Evolutionary conservation across 2,329 filamentous ascomycete species (phyloP).

Genomic region (Tolypocladium nubicola): DNA sequence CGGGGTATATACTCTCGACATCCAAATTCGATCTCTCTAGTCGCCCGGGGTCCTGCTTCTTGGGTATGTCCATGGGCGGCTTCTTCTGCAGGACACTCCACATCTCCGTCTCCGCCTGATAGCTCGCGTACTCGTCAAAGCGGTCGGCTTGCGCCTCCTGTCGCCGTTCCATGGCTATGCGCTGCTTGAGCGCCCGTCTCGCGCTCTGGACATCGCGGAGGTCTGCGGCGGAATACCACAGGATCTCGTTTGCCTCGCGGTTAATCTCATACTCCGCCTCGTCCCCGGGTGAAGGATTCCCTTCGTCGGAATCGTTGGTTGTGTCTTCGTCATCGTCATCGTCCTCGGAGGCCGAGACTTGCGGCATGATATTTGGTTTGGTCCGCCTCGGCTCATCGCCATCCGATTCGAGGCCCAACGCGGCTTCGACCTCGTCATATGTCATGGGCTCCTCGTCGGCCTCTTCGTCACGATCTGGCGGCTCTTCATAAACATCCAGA

Average conservation of each 20-base stretch:
- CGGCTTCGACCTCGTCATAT: conserved; percentile 33
- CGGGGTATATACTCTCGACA: conserved; percentile 25
- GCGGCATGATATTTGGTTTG: conserved; percentile 1
- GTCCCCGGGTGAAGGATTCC: conserved; percentile 8
- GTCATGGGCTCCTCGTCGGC: conserved; percentile 22
- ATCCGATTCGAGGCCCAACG: conserved; percentile 12
- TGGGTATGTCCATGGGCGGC: conserved; percentile 23
- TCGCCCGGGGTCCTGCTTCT: conserved; percentile 16
- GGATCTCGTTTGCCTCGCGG: conserved; percentile 30
- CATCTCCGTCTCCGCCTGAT: conserved; percentile 31
- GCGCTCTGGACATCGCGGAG: conserved; percentile 25
- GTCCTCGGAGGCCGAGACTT: conserved; percentile 2
- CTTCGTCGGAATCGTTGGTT: conserved; percentile 6
- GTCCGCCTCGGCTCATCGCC: conserved; percentile 3
- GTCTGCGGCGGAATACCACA: conserved; percentile 28
- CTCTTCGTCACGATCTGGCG: conserved; percentile 10
- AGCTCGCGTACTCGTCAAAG: conserved; percentile 27
- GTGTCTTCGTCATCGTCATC: conserved; percentile 8
- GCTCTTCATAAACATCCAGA: conserved; percentile 34
- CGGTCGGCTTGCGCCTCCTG: conserved; percentile 34
- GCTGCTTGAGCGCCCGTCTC: conserved; percentile 23
- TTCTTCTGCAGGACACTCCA: conserved; percentile 32
- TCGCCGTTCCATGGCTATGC: conserved; percentile 28
- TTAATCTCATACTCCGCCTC: conserved; percentile 19
- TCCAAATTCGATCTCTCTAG: conserved; percentile 16